Conservation (phyloP, 1,284 basidiomycete species). For the Athelia sp. region DNA sequence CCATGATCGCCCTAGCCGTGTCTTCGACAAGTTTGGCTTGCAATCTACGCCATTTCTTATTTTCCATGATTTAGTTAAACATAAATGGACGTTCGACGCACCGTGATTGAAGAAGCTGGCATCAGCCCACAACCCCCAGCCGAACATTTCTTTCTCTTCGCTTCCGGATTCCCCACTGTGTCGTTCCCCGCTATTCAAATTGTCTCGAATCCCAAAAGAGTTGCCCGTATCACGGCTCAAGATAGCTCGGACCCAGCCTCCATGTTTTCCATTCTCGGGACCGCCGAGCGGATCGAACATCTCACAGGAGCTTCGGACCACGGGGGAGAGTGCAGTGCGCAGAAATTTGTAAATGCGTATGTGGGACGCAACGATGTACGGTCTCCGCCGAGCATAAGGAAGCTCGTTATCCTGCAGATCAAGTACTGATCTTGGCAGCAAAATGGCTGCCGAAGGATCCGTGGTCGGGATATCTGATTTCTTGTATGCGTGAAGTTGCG, state of each 20-base stretch:
- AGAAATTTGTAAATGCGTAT: constrained; percentile 45
- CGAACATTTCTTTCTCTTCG: constrained; percentile 56
- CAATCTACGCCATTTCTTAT: constrained; percentile 38
- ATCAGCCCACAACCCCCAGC: constrained; percentile 55
- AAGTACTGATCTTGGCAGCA: constrained; percentile 31
- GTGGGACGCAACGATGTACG: constrained; percentile 38
- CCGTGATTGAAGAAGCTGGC: constrained; percentile 68
- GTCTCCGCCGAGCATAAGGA: constrained; percentile 29
- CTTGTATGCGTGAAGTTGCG: constrained; percentile 33
- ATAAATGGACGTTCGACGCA: constrained; percentile 19
- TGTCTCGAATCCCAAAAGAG: constrained; percentile 64
- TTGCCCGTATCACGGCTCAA: constrained; percentile 59
- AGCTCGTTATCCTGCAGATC: constrained; percentile 49
- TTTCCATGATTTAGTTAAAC: too few relatives aligned
- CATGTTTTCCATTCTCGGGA: neutral
- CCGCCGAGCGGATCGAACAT: too few relatives aligned
- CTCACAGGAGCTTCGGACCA: constrained; percentile 24
- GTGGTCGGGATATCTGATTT: too few relatives aligned
- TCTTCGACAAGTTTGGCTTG: constrained; percentile 52
- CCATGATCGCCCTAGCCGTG: constrained; percentile 37
- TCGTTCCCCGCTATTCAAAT: constrained; percentile 21
- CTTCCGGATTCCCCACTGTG: constrained; percentile 2
- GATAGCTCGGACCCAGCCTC: constrained; percentile 35
- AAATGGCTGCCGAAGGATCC: constrained; percentile 5
- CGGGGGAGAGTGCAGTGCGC: constrained; percentile 30